Base-by-base conservation (phyloP, 306 rosid genomes). In the Glycine latifolia region DNA sequence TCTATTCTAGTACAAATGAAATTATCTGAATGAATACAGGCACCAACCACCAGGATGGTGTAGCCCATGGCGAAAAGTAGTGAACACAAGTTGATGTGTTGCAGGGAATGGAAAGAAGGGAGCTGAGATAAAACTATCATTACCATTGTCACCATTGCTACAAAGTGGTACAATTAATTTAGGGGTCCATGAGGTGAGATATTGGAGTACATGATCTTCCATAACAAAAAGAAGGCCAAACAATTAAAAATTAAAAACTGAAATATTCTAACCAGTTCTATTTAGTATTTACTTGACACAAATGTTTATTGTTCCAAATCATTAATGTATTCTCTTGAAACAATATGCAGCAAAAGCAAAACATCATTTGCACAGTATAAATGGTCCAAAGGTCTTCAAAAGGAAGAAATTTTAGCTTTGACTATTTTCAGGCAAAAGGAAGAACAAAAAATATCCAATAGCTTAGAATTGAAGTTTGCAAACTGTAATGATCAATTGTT, bases 111-210 rank as follows among this genome's bases (percentile, higher is more conserved):
- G 82, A 95, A 95, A 20, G 89, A 81, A 31, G 99, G 99, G 76
- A 95, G 89, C 72, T 95, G 99, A 81, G 99, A 91, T 43, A 95
- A 87, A 43, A 87, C 47, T 75, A 93, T 83, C 99, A 93, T 95
- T 11, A 87, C 90, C 82, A 82, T 78, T 1, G 97, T 93, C 91
- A 90, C 99, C 97, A 93, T 89, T 78, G 99, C 97, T 86, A 95
- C 89, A 79, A 95, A 95, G 39, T 95, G 82, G 80, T 93, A 95
- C 91, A 95, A 47, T 76, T n/a, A n/a, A n/a, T 89, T 95, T 81
- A 95, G 82, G 10, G 92, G 14, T 71, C 99, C 99, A 73, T 90
- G 75, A 3, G 97, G 97, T 58, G 83, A 83, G 8, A 95, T 52
- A 12, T 77, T 89, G 49, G 92, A 81, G 86, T 95, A 95, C 89